These are phyloP conservation scores for Penicillium coffeae DNA, from an alignment of 495 filamentous ascomycete genomes.

Conservation along the genomic window DNA sequence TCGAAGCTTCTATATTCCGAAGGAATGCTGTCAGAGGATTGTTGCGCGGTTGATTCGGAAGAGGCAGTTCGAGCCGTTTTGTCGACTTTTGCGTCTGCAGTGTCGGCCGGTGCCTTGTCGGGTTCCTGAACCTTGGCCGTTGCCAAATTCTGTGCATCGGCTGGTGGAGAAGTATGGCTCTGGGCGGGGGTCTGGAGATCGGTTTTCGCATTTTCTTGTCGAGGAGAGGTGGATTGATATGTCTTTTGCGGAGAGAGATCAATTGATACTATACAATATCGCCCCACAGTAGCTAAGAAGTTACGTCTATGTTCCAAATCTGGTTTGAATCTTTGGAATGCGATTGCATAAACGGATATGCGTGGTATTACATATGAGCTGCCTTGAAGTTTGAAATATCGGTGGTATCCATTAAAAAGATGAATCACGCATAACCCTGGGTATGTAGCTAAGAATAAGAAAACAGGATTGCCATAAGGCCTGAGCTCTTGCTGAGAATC, in stretches of 20 bases:
- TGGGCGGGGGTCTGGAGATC: constrained; percentile 27
- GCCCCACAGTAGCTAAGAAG: too few species aligned
- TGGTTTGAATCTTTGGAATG: too few species aligned
- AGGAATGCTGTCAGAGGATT: constrained; percentile 12
- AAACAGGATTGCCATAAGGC: too few species aligned
- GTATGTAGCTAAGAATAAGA: background rate
- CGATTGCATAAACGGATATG: too few species aligned
- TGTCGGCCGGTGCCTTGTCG: constrained; percentile 30
- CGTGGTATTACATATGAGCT: too few species aligned
- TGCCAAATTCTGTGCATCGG: constrained; percentile 22
- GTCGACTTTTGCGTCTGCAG: constrained; percentile 23
- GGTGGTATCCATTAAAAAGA: too few species aligned
- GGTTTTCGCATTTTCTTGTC: constrained; percentile 31
- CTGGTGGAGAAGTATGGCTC: constrained; percentile 26
- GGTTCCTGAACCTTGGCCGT: constrained; percentile 31
- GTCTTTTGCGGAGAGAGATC: constrained; percentile 9
- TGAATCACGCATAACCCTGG: background rate
- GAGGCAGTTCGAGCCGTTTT: constrained; percentile 31
- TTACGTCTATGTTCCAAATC: too few species aligned
- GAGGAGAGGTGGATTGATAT: constrained; percentile 32
- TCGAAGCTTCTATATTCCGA: constrained; percentile 36
- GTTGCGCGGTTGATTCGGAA: constrained; percentile 29
- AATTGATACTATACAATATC: constrained; percentile 13
- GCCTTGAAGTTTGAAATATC: too few species aligned
- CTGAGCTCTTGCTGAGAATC: too few species aligned